phyloP scores from a whole-genome alignment of 495 filamentous ascomycete genomes.

The Talaromyces stipitatus region DNA sequence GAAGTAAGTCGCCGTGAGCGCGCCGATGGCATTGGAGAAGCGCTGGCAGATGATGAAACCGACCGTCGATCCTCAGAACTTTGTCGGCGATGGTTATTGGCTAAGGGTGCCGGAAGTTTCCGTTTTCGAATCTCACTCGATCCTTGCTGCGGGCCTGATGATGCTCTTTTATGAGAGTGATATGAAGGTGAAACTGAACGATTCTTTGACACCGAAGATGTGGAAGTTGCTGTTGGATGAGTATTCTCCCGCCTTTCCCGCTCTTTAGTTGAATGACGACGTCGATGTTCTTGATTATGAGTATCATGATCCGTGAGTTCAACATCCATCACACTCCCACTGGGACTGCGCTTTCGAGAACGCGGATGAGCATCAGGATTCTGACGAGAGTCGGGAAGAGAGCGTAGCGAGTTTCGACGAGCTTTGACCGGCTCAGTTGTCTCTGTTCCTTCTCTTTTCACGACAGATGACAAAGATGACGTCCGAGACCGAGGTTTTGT shows the following conservation, averaged over 20 bases:
- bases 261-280: conserved; percentile 12
- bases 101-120: conserved; percentile 45
- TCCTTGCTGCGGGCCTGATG: conserved; percentile 51
- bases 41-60: conserved; percentile 63
- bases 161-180: conserved; percentile 50
- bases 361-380: background rate
- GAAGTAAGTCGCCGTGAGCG: conserved; percentile 56
- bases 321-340: conserved; percentile 28
- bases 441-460: conserved; percentile 1
- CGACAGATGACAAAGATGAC: background rate
- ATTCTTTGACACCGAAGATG: conserved; percentile 29
- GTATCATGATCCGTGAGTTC: conserved; percentile 18
- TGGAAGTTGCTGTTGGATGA: conserved; percentile 27
- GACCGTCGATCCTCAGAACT: conserved; percentile 60
- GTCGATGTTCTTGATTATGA: conserved; percentile 16
- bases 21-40: conserved; percentile 59
- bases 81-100: conserved; percentile 34
- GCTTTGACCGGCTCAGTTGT: background rate
- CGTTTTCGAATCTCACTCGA: conserved; percentile 23
- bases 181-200: conserved; percentile 58
- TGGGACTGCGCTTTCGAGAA: conserved; percentile 36
- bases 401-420: conserved; percentile 1
- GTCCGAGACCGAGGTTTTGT: conserved; percentile 1
- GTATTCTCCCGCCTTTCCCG: conserved; percentile 15
- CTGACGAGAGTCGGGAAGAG: background rate